Evolutionary conservation across 2,329 filamentous ascomycete genomes (phyloP).

Genomic region (Fusarium subtropicale): DNA sequence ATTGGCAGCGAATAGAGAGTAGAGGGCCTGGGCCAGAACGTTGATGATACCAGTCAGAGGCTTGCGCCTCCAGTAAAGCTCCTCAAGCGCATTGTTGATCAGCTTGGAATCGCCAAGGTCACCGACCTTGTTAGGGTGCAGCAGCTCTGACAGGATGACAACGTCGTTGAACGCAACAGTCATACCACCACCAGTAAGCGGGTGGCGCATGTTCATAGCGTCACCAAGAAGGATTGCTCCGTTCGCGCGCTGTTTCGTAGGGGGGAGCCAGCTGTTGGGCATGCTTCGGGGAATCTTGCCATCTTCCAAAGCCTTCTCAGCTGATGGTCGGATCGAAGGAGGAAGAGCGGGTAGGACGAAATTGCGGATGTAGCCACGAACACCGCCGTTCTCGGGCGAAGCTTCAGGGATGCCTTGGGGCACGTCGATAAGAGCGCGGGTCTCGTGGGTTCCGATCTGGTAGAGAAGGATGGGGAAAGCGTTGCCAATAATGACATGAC

Average conservation of each 20-base stretch:
- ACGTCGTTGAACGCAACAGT: conserved; percentile 97
- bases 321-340: conserved; percentile 75
- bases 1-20: conserved; percentile 89
- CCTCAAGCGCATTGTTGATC: conserved; percentile 75
- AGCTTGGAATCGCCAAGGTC: conserved; percentile 73
- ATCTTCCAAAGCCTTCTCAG: conserved; percentile 79
- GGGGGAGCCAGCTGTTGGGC: conserved; percentile 95
- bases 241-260: conserved; percentile 66
- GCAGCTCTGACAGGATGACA: conserved; percentile 77
- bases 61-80: conserved; percentile 92
- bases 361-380: conserved; percentile 85
- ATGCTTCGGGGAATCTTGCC: conserved; percentile 83
- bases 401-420: conserved; percentile 82
- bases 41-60: conserved; percentile 88
- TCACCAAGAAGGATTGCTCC: conserved; percentile 89
- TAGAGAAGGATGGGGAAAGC: conserved; percentile 86
- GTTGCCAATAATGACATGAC: conserved; percentile 87
- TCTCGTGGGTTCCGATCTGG: conserved; percentile 96
- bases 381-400: conserved; percentile 78
- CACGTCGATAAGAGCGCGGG: conserved; percentile 88
- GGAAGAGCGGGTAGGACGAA: conserved; percentile 84
- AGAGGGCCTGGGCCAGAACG: conserved; percentile 95
- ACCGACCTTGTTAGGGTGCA: conserved; percentile 76
- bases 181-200: conserved; percentile 96
- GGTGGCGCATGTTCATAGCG: conserved; percentile 99